These are phyloP conservation scores for Cladorrhinum sp. DNA, from an alignment of 2,329 filamentous ascomycete species.

Conservation along the genomic window DNA sequence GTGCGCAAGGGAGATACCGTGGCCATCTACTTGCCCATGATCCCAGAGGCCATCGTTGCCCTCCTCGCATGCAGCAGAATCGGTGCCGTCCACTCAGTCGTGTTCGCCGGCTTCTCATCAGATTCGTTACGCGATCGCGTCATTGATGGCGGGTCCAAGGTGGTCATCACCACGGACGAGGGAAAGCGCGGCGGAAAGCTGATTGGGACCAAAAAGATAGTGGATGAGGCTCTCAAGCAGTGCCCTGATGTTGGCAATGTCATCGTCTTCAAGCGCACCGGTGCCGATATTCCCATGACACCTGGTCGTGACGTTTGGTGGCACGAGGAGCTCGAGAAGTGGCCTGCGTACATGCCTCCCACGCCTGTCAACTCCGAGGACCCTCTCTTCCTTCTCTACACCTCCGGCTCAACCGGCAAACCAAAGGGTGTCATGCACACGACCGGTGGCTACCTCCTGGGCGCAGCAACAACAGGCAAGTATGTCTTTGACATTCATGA, in stretches of 20 bases:
- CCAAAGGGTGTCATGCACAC: constrained; percentile 99
- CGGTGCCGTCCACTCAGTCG: constrained; percentile 92
- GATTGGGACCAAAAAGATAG: constrained; percentile 98
- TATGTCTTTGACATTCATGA: constrained; percentile 99
- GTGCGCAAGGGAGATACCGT: constrained; percentile 97
- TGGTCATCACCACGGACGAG: constrained; percentile 96
- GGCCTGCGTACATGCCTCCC: constrained; percentile 85
- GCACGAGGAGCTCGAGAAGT: constrained; percentile 98
- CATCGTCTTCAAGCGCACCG: constrained; percentile 93
- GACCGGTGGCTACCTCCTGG: constrained; percentile 90
- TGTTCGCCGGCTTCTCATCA: constrained; percentile 96
- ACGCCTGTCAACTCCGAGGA: constrained; percentile 91
- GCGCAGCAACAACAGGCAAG: constrained; percentile 90
- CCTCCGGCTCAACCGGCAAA: constrained; percentile 95
- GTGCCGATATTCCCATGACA: constrained; percentile 88
- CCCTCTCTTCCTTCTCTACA: constrained; percentile 95
- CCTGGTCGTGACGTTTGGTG: constrained; percentile 90
- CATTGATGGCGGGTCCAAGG: constrained; percentile 82
- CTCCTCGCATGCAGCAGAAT: constrained; percentile 90
- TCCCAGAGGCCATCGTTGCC: constrained; percentile 88
- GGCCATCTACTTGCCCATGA: constrained; percentile 97
- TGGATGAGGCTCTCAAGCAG: constrained; percentile 94
- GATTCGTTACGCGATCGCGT: constrained; percentile 96
- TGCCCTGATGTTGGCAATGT: constrained; percentile 84
- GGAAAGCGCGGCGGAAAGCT: constrained; percentile 96